phyloP scores from a whole-genome alignment of 441 rosid species.

The Gossypium davidsonii region DNA sequence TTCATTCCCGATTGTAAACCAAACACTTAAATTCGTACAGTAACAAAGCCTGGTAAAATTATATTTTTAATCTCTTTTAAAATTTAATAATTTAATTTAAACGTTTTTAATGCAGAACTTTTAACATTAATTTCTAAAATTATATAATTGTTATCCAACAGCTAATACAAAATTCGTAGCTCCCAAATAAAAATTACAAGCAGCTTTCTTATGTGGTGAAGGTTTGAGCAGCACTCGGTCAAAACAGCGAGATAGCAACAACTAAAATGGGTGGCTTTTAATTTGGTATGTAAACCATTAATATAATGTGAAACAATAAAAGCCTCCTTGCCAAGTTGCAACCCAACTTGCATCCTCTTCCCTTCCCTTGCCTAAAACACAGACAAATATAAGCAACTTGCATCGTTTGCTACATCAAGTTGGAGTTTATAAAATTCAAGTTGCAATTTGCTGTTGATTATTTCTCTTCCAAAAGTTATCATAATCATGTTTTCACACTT shows the following conservation, averaged over 20 bases:
- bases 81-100: too few relatives aligned
- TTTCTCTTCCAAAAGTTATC: background rate
- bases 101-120: background rate
- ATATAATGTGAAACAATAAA: slow-evolving; percentile 19
- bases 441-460: slow-evolving; percentile 29
- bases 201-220: background rate
- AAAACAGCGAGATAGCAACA: background rate
- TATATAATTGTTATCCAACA: background rate
- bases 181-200: background rate
- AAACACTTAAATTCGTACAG: too few relatives aligned
- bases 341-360: slow-evolving; percentile 40
- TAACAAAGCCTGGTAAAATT: background rate
- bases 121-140: background rate
- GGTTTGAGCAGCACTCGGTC: slow-evolving; percentile 6
- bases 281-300: background rate
- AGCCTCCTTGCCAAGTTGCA: slow-evolving; percentile 53
- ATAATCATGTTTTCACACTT: background rate
- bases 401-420: slow-evolving; percentile 27
- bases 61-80: background rate
- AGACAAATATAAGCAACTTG: slow-evolving; percentile 28
- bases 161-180: background rate
- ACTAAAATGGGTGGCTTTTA: slow-evolving; percentile 10
- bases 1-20: too few relatives aligned
- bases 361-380: slow-evolving; percentile 1
- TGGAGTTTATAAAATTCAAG: slow-evolving; percentile 33